These are phyloP conservation scores for Hippophae tibetana DNA, from an alignment of 306 rosid species.

Conservation along the genomic window DNA sequence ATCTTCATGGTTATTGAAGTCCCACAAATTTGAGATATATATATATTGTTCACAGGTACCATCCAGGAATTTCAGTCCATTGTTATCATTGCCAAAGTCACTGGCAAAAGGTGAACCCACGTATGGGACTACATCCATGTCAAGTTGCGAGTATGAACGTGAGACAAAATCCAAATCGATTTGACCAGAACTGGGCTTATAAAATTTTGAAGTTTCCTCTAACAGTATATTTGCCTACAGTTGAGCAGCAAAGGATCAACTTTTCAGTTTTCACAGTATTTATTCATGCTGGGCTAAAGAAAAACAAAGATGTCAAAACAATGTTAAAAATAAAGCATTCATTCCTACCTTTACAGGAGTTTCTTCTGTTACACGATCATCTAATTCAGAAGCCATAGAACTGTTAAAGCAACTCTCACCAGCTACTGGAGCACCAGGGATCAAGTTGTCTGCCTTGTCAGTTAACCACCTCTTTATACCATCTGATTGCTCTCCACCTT, in stretches of 20 bases:
- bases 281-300: not conserved
- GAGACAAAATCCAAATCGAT: slow-evolving; percentile 16
- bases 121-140: not conserved
- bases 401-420: slow-evolving; percentile 21
- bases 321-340: not conserved
- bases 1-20: slow-evolving; percentile 15
- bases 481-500: slow-evolving; percentile 24
- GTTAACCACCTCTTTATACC: slow-evolving; percentile 30
- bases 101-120: slow-evolving; percentile 28
- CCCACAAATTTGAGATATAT: slow-evolving; percentile 19
- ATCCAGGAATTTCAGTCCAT: slow-evolving; percentile 20
- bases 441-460: slow-evolving; percentile 18
- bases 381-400: slow-evolving; percentile 30
- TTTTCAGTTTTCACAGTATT: not conserved
- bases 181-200: not conserved
- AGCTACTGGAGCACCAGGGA: slow-evolving; percentile 7
- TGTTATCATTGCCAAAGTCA: slow-evolving; percentile 31
- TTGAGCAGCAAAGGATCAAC: slow-evolving; percentile 3
- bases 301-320: not conserved
- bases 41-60: slow-evolving; percentile 32
- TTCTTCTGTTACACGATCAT: slow-evolving; percentile 22
- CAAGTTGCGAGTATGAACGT: not conserved
- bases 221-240: slow-evolving; percentile 11
- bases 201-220: slow-evolving; percentile 13
- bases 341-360: slow-evolving; percentile 15